Conservation (phyloP, 202 grass and related monocot species). For the Saccharum hybrid region DNA sequence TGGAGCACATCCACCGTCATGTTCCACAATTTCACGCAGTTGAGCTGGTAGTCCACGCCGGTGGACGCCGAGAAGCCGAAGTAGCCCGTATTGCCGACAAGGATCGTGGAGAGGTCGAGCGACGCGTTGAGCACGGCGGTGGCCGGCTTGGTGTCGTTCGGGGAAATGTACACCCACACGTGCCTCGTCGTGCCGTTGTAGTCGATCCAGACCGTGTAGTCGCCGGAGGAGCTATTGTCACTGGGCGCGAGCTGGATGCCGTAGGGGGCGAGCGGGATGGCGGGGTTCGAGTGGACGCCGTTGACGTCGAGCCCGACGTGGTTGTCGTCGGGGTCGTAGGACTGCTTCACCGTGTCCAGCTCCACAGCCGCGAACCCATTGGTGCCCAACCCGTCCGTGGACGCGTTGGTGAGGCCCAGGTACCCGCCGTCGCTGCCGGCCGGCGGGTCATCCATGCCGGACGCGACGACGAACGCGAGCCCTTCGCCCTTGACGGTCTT, state of each 20-base stretch:
- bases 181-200: slow-evolving; percentile 64
- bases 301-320: slow-evolving; percentile 84
- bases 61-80: slow-evolving; percentile 90
- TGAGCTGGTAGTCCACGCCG: slow-evolving; percentile 62
- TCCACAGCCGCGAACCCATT: slow-evolving; percentile 79
- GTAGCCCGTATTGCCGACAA: slow-evolving; percentile 35
- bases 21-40: slow-evolving; percentile 72
- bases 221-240: fast-evolving
- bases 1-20: slow-evolving; percentile 63
- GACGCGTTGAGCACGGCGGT: slow-evolving; percentile 51
- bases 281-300: slow-evolving; percentile 26
- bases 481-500: slow-evolving; percentile 51
- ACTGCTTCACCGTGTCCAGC: slow-evolving; percentile 69
- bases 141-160: slow-evolving; percentile 10
- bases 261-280: slow-evolving; percentile 46
- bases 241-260: slow-evolving; percentile 56
- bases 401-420: slow-evolving; percentile 81
- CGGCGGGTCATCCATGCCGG: slow-evolving; percentile 16
- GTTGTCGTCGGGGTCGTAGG: slow-evolving; percentile 79
- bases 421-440: slow-evolving; percentile 50
- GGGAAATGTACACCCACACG: slow-evolving; percentile 64
- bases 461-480: slow-evolving; percentile 65
- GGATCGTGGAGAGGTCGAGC: slow-evolving; percentile 54
- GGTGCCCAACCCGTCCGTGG: slow-evolving; percentile 40
- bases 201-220: slow-evolving; percentile 62